Base-by-base conservation (phyloP, 2,329 filamentous ascomycete species). In the Microascus cirrosus region DNA sequence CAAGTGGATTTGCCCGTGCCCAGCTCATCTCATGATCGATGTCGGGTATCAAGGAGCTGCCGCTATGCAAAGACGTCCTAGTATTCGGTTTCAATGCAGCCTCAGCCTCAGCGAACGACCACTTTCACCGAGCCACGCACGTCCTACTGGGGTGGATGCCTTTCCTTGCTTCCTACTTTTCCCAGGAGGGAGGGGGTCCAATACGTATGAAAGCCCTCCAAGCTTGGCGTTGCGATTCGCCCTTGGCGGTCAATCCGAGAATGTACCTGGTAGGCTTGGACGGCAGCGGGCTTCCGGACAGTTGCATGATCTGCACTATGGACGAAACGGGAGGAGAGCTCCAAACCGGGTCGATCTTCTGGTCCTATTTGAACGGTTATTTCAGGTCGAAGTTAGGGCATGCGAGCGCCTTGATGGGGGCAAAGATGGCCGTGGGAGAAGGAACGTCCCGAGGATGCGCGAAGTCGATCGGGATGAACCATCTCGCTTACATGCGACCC, bases 281-380 rank as follows among this genome's bases (percentile, higher is more conserved):
- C 15, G 39, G 39, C 15, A 45, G 39, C n/a, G 6, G 28, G 36
- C 45, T 56, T 56, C 54, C 54, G 45, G 45, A 36, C 24, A 15
- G 15, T 56, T 51, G 55, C 42, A 56, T 56, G 55, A 56, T 56
- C 55, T 50, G 22, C 55, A 51, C 50, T 56, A n/a, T 36, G 22
- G 45, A 22, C 20, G 45, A 50, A 50, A 50, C 45, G 7, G 12
- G 45, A 24, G n/a, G 45, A 22, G 45, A 50, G 20, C 22, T 20
- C 11, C n/a, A 20, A 24, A 11, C 45, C 45, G n/a, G 20, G 45
- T 22, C 45, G 45, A 50, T 50, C 45, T 13, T 20, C 3, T 50
- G 8, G 3, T 50, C 20, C 11, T 24, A 20, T 13, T 2, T 48
- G 22, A 12, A 11, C 3, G 20, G 5, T 6, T 22, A 22, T 50